Evolutionary conservation across 306 rosid genomes (phyloP), one percentile per base, ranked within the genome.

Genomic region (Pueraria montana): DNA sequence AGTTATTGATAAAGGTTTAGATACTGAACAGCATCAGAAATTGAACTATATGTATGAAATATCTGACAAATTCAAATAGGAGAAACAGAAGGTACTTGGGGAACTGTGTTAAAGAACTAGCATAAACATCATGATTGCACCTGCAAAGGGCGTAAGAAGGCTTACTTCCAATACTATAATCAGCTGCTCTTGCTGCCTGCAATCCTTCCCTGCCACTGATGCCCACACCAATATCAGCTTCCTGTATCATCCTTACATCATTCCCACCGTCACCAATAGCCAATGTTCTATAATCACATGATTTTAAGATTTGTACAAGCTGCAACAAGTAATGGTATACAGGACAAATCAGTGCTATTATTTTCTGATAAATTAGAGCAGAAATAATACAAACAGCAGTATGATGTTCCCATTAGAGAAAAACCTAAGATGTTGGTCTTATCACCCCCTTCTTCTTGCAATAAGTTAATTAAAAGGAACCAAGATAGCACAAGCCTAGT

Each of bases 161-260:
- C 99, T 84, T 90, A 96, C 99, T 96, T 89, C 99, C 99, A 66
- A 94, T 87, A 59, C 98, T 94, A 85, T 96, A 96, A 90, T 96
- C 99, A 69, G 99, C 98, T 2, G 99, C 98, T 87, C 99, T 94
- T n/a, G 99, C 99, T 66, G 99, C 99, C 88, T 96, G 99, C 86
- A 94, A 87, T 84, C 99, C 99, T 90, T 96, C 99, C 86, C 99
- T 87, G 65, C 99, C 99, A 83, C 99, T 96, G 73, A 96, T 96
- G 80, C 99, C 99, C 80, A 96, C 98, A 70, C 99, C 98, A 76
- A 96, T 96, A 78, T 96, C 96, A 66, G 99, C 99, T 87, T 94
- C 94, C 76, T 96, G 99, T 84, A 96, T 96, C 99, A 96, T 94
- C 90, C 99, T 94, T 82, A 96, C 99, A 79, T 96, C 99, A 82